Evolutionary conservation across 495 filamentous ascomycete species (phyloP).

Genomic region (Podospora appendiculata): DNA sequence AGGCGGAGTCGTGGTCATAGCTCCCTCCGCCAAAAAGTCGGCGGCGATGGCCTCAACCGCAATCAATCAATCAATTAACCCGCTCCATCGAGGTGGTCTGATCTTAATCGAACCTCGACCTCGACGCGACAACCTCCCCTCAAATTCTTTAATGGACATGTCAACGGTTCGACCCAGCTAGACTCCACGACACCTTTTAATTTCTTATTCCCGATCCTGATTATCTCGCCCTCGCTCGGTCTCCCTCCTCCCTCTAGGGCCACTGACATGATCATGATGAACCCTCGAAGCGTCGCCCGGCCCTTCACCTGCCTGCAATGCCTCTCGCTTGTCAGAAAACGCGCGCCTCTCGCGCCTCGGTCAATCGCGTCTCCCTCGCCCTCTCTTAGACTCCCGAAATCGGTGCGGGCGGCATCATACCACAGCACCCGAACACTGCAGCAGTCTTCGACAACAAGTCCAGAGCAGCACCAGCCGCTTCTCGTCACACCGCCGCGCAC

Average conservation of each 20-base stretch:
- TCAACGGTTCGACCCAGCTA: neutral
- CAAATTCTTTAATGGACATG: neutral
- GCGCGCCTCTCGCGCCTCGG: slow-evolving; percentile 1
- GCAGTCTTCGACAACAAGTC: neutral
- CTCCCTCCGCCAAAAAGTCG: neutral
- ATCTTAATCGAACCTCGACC: neutral
- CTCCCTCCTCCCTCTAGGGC: too few species aligned
- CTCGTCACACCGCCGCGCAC: slow-evolving; percentile 23
- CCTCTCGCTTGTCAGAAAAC: slow-evolving; percentile 6
- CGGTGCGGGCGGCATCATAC: slow-evolving; percentile 1
- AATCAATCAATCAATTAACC: neutral
- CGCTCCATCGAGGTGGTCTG: neutral
- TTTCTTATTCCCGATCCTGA: neutral
- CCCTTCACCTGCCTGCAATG: slow-evolving; percentile 25
- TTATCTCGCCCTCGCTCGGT: too few species aligned
- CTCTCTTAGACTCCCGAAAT: neutral
- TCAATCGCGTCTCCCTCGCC: neutral
- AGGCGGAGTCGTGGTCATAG: neutral
- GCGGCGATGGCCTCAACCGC: neutral
- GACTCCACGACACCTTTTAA: neutral
- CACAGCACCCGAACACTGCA: slow-evolving; percentile 5
- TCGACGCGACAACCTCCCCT: neutral
- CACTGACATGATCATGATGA: neutral
- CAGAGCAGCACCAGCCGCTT: slow-evolving; percentile 3
- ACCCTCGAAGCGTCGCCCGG: slow-evolving; percentile 1